Conservation (phyloP, 345 rosid species). For the Eucalyptus sp. region DNA sequence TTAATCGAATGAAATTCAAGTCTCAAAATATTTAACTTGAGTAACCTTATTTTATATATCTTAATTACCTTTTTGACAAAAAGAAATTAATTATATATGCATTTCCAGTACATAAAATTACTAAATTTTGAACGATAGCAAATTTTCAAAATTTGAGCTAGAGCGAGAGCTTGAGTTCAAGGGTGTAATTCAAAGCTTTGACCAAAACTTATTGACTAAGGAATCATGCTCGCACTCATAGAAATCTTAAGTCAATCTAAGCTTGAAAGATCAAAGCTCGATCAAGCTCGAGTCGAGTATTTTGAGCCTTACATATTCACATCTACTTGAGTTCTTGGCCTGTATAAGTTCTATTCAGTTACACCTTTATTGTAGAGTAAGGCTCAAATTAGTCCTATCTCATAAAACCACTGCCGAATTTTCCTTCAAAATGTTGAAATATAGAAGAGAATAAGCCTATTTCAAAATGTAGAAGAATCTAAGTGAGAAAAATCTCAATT, state of each 20-base stretch:
- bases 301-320: neutral
- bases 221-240: neutral
- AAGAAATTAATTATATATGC: neutral
- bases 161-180: neutral
- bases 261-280: neutral
- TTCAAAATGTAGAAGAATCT: neutral
- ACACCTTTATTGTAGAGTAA: neutral
- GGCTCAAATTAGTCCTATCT: neutral
- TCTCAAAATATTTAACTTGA: neutral
- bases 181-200: neutral
- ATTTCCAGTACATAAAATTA: neutral
- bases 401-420: neutral
- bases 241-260: neutral
- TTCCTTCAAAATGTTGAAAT: neutral
- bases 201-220: neutral
- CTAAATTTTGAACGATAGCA: neutral
- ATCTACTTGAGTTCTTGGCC: neutral
- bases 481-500: neutral
- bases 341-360: neutral
- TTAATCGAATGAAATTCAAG: neutral
- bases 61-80: neutral
- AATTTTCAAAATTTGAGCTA: neutral
- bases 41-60: neutral
- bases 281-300: neutral
- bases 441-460: neutral